These are phyloP conservation scores for Ogataea trehalophila DNA, from an alignment of 805 yeast genomes.

Conservation along the genomic window DNA sequence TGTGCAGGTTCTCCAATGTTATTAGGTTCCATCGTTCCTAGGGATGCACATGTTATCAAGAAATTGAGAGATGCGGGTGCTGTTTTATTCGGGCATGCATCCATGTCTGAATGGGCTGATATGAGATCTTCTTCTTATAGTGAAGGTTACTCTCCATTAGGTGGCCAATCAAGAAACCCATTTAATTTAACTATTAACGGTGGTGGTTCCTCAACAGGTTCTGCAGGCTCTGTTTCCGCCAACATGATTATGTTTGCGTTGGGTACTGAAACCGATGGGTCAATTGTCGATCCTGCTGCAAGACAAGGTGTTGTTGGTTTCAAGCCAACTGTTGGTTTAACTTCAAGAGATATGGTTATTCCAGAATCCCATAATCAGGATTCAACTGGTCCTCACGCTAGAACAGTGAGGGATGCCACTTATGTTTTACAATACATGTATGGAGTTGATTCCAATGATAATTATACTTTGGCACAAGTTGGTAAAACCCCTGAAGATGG, in stretches of 20 bases:
- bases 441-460: conserved; percentile 25
- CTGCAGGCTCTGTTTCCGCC: conserved; percentile 27
- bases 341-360: conserved; percentile 26
- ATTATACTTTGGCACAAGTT: conserved; percentile 23
- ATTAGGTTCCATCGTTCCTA: conserved; percentile 25
- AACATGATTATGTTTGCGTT: conserved; percentile 26
- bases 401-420: conserved; percentile 26
- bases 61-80: conserved; percentile 28
- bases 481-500: conserved; percentile 28
- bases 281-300: conserved; percentile 26
- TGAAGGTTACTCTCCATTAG: conserved; percentile 28
- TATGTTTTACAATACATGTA: conserved; percentile 28
- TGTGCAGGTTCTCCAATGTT: conserved; percentile 23
- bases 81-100: conserved; percentile 25
- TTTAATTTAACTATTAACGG: conserved; percentile 25
- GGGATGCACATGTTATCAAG: conserved; percentile 26
- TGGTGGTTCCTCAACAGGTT: conserved; percentile 29
- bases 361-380: conserved; percentile 30
- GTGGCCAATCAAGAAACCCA: conserved; percentile 27
- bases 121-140: conserved; percentile 25
- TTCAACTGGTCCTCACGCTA: conserved; percentile 25
- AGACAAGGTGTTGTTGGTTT: conserved; percentile 26
- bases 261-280: conserved; percentile 29
- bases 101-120: conserved; percentile 29
- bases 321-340: conserved; percentile 28